Base-by-base conservation (phyloP, 768 basidiomycete genomes). In the Hemileccinum rubropunctum region DNA sequence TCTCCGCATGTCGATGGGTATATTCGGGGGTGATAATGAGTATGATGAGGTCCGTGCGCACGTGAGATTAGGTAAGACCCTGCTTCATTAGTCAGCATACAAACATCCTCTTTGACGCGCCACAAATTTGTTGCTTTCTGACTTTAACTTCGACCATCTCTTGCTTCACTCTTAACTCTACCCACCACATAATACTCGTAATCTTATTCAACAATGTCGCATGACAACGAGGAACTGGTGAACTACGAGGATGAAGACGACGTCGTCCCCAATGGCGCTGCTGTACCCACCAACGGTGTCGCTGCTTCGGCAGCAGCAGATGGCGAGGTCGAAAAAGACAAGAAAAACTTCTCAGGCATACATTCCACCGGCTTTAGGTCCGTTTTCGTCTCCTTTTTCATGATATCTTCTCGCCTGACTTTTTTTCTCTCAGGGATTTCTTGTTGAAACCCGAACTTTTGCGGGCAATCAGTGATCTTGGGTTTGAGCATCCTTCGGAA, bases 311-410 rank as follows among this genome's bases (percentile, higher is more conserved):
- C 73, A 38, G 71, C 75, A 34, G 71, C 72, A 39, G 78, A 74
- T 50, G 77, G 79, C 20, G 78, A 71, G 39, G 82, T 74, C 52
- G 84, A 80, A 56, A 91, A 89, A 71, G 89, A 91, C 61, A 92
- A 93, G 80, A 95, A 95, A 82, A 97, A 95, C 70, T 98, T 95
- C 66, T 95, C 97, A 53, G 97, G 97, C 27, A 98, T 99, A 63
- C 97, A 99, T 77, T 95, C 95, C n/a, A 99, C 97, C 55, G 97
- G 97, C 51, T 99, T 99, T 75, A 83, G 97, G 95, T 95, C 49
- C 49, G 82, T 66, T 36, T 41, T 39, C 6, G 3, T 39, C 13
- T 4, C 45, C 53, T 61, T 61, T 59, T 41, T 35, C 28, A 11
- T 27, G 3, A 5, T 4, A 14, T 23, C 2, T 23, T 13, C 3